Evolutionary conservation across 305 asterid species (phyloP).

Genomic region (Fraxinus sp.): DNA sequence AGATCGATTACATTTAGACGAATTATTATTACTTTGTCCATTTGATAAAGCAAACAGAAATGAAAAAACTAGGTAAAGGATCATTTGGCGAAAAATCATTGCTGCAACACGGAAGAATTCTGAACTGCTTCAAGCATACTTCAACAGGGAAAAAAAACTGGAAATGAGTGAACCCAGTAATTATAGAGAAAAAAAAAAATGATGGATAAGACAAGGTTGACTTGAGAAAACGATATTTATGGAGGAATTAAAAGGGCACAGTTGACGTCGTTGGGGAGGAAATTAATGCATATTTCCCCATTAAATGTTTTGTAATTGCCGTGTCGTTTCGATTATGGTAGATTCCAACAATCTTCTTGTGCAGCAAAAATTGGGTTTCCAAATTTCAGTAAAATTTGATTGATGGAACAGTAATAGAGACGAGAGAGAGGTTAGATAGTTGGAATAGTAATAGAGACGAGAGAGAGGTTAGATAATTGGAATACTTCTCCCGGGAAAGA

Average conservation of each 20-base stretch:
- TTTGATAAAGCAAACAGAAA: slow-evolving; percentile 17
- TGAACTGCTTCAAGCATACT: slow-evolving; percentile 15
- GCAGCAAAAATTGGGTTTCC: slow-evolving; percentile 1
- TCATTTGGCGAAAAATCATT: slow-evolving; percentile 32
- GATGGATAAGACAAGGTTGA: slow-evolving; percentile 30
- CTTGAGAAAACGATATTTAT: slow-evolving; percentile 30
- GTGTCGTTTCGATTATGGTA: slow-evolving; percentile 11
- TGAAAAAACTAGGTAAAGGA: slow-evolving; percentile 12
- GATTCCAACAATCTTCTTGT: slow-evolving; percentile 12
- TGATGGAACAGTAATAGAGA: slow-evolving; percentile 1
- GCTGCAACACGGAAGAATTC: slow-evolving; percentile 6
- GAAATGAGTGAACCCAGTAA: slow-evolving; percentile 10
- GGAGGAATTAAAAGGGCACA: slow-evolving; percentile 38
- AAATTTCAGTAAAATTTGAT: slow-evolving; percentile 10
- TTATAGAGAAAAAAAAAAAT: background rate
- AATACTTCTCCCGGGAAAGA: background rate
- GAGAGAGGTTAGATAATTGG: background rate
- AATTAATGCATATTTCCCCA: slow-evolving; percentile 31
- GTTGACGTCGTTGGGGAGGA: slow-evolving; percentile 43
- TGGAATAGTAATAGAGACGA: too few species aligned
- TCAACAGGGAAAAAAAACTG: background rate
- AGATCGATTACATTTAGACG: slow-evolving; percentile 20
- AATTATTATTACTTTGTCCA: slow-evolving; percentile 20
- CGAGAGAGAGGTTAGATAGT: background rate
- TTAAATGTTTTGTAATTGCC: slow-evolving; percentile 25